Base-by-base conservation (phyloP, 257 asterid species). In the Eucommia ulmoides region DNA sequence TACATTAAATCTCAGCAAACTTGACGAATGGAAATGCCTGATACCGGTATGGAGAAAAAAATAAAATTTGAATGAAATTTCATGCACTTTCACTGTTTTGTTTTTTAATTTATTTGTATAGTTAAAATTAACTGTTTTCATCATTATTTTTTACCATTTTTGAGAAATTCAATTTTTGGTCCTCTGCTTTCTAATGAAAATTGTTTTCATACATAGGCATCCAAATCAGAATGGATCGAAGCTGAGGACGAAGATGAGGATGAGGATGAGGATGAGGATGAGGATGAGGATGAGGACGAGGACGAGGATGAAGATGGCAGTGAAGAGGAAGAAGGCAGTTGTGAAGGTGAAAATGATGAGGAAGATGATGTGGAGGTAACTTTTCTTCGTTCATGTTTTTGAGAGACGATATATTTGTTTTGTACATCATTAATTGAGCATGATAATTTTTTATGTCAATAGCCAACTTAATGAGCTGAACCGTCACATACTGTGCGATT, bases 1-100 rank as follows among this genome's bases (percentile, higher is more conserved):
- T 63, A 67, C 80, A 16, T 93, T 91, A 46, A 86, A 86, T 72
- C 96, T 91, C 54, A 82, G 83, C 77, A 91, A 91, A 68, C 81
- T 91, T 58, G 98, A 91, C 52, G 98, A 83, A 55, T 91, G 98
- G 98, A 85, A 79, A 71, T 91, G 98, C 83, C 53, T 91, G 41
- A 71, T 86, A 53, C 72, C 68, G 88, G 98, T 91, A 59, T 51
- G 79, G n/a, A n/a, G n/a, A n/a, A n/a, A n/a, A n/a, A n/a, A n/a
- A n/a, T n/a, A n/a, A n/a, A n/a, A n/a, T n/a, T n/a, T n/a, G n/a
- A n/a, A n/a, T n/a, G n/a, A n/a, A n/a, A n/a, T n/a, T n/a, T n/a
- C n/a, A n/a, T n/a, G n/a, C n/a, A n/a, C n/a, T n/a, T n/a, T n/a
- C n/a, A n/a, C n/a, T n/a, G n/a, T n/a, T n/a, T n/a, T n/a, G n/a